Evolutionary conservation across 1,139 yeast genomes (phyloP).

Genomic region (Tardiomyces depauwii): DNA sequence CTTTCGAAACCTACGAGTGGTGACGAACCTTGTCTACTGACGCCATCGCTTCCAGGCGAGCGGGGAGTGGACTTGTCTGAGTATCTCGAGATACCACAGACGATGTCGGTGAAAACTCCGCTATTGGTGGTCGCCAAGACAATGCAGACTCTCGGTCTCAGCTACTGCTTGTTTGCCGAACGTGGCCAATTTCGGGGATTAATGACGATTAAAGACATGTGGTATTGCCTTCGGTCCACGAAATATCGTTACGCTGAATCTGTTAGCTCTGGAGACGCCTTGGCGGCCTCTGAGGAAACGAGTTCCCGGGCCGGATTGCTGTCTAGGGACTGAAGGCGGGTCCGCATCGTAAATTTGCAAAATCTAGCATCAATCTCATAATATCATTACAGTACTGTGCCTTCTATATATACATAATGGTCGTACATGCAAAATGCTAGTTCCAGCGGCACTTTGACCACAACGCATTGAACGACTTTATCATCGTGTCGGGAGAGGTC

Average conservation of each 20-base stretch:
- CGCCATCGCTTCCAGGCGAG: not conserved
- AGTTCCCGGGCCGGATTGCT: not conserved
- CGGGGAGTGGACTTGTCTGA: not conserved
- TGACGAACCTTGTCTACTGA: not conserved
- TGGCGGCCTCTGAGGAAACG: not conserved
- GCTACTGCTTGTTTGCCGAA: slow-evolving; percentile 33
- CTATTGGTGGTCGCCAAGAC: not conserved
- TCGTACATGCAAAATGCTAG: not conserved
- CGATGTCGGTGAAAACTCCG: not conserved
- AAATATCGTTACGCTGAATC: not conserved
- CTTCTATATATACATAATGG: not conserved
- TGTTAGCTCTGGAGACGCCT: not conserved
- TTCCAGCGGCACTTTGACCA: slow-evolving; percentile 2
- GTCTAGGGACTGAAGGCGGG: not conserved
- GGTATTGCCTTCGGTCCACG: not conserved
- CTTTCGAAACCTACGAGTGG: no score
- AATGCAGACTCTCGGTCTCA: slow-evolving; percentile 17
- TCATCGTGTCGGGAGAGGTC: slow-evolving; percentile 2
- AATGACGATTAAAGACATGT: slow-evolving; percentile 51
- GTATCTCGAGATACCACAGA: not conserved
- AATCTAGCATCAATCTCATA: not conserved
- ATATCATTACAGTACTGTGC: not conserved
- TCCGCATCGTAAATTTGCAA: not conserved
- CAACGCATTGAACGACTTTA: slow-evolving; percentile 6
- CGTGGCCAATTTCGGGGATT: slow-evolving; percentile 45